Conservation (phyloP, 1,284 basidiomycete species). For the Melampsora americana region DNA sequence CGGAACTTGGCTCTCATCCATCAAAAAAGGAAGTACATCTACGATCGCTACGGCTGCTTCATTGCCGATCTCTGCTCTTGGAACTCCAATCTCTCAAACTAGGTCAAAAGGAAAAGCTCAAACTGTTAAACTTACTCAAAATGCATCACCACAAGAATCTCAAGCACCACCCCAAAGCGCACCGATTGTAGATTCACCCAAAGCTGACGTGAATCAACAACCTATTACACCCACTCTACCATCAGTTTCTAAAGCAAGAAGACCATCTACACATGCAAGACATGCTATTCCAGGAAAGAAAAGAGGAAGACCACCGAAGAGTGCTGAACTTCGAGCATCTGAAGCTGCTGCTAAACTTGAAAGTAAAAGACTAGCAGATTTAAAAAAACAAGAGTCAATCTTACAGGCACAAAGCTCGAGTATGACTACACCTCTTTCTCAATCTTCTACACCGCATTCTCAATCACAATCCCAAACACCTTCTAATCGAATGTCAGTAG, state of each 20-base stretch:
- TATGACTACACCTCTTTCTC: neutral
- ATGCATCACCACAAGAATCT: neutral
- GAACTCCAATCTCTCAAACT: neutral
- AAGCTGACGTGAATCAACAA: neutral
- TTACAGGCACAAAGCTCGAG: neutral
- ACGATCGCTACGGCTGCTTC: constrained; percentile 8
- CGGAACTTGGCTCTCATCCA: neutral
- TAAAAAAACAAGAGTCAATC: neutral
- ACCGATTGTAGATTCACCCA: neutral
- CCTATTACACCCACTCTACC: neutral
- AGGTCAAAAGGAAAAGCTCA: neutral
- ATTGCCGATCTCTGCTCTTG: neutral
- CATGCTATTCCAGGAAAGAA: neutral
- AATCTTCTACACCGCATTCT: neutral
- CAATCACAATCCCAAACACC: neutral
- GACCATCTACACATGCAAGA: constrained; percentile 5
- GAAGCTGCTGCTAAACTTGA: constrained; percentile 12
- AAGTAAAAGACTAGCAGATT: neutral
- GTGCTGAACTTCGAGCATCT: neutral
- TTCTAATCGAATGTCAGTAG: constrained; percentile 23
- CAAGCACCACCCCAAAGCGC: neutral
- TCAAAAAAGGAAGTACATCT: neutral
- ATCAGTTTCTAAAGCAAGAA: neutral
- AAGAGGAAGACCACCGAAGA: neutral
- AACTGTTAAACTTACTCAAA: constrained; percentile 8